phyloP scores from a whole-genome alignment of 2,329 filamentous ascomycete species.

The Beauveria asiatica region DNA sequence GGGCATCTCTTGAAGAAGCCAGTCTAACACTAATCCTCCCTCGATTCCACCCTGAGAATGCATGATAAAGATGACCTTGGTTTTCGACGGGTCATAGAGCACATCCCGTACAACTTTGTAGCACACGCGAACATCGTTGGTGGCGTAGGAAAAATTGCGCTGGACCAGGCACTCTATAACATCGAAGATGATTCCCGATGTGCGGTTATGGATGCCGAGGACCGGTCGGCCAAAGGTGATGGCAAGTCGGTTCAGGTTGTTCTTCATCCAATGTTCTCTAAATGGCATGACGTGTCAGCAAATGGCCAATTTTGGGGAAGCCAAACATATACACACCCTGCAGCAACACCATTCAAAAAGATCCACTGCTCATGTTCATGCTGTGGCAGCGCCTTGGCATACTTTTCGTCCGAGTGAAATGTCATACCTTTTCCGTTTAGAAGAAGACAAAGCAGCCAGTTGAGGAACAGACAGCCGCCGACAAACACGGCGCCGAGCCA shows the following conservation, averaged over 20 bases:
- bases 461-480: conserved; percentile 38
- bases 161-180: conserved; percentile 70
- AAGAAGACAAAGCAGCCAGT: conserved; percentile 40
- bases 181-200: conserved; percentile 67
- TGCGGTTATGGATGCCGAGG: conserved; percentile 67
- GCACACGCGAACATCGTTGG: conserved; percentile 55
- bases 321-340: conserved; percentile 36
- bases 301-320: background rate
- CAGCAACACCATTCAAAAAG: conserved; percentile 67
- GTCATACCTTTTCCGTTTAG: conserved; percentile 42
- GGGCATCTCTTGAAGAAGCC: conserved; percentile 64
- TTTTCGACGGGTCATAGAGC: conserved; percentile 51
- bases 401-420: conserved; percentile 45
- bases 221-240: conserved; percentile 64
- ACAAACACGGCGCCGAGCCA: conserved; percentile 36
- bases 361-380: conserved; percentile 64
- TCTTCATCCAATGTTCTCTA: conserved; percentile 58
- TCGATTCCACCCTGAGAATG: conserved; percentile 75
- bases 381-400: conserved; percentile 38
- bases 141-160: conserved; percentile 65
- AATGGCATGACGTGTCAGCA: conserved; percentile 11
- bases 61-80: conserved; percentile 64
- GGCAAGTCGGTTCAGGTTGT: conserved; percentile 62
- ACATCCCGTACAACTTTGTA: conserved; percentile 53
- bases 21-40: conserved; percentile 64